Evolutionary conservation across 1,284 basidiomycete genomes (phyloP).

Genomic region (Volvariella surrecta): DNA sequence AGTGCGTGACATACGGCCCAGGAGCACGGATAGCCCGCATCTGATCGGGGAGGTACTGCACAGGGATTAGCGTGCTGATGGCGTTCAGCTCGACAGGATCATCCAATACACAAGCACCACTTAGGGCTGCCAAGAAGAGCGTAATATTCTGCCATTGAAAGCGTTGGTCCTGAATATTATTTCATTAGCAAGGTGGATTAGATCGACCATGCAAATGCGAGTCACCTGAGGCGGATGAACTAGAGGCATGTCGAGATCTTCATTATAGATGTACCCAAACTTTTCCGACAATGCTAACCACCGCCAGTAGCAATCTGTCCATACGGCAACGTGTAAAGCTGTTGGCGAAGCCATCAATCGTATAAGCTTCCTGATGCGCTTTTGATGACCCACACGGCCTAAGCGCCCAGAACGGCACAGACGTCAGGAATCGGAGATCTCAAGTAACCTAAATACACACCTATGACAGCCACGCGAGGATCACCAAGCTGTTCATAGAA

Average conservation of each 20-base stretch:
- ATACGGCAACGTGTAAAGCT: conserved; percentile 64
- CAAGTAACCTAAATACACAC: conserved; percentile 28
- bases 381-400: conserved; percentile 74
- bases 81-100: conserved; percentile 32
- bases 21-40: conserved; percentile 59
- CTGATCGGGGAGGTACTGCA: conserved; percentile 58
- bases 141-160: conserved; percentile 87
- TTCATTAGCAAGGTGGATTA: conserved; percentile 4
- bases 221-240: neutral
- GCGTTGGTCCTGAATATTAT: conserved; percentile 52
- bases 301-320: conserved; percentile 74
- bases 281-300: conserved; percentile 51
- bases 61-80: conserved; percentile 49
- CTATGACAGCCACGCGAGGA: conserved; percentile 57
- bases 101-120: conserved; percentile 57
- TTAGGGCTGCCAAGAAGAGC: conserved; percentile 71
- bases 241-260: too few species aligned
- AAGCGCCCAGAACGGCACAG: conserved; percentile 14
- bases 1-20: conserved; percentile 46
- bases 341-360: conserved; percentile 56
- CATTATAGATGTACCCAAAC: conserved; percentile 25
- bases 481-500: conserved; percentile 75
- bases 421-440: neutral
- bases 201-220: neutral
- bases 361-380: conserved; percentile 66